Percentiles rank a stretch among this genome's conserved stretches.
Evolutionary conservation across 208 protist genomes (phyloP).

Genomic region (Naegleria fowleri): DNA sequence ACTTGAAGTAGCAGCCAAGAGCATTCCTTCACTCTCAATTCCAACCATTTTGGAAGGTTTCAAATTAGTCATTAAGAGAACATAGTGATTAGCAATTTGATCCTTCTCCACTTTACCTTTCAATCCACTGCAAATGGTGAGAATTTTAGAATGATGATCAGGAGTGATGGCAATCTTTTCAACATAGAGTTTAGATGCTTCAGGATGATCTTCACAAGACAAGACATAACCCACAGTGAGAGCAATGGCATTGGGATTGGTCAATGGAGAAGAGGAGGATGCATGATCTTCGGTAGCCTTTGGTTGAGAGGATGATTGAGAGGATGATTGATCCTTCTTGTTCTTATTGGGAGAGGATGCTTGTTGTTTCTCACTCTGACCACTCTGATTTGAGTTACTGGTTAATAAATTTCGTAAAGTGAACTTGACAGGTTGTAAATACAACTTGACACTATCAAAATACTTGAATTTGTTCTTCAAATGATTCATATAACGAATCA

Average conservation of each 20-base stretch:
- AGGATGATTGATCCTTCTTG: neutral
- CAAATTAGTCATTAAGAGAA: slow-evolving; percentile 8
- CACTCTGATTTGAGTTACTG: too few relatives aligned
- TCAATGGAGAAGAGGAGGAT: neutral
- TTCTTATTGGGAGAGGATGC: neutral
- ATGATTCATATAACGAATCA: neutral
- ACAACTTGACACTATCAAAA: neutral
- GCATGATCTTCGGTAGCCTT: too few relatives aligned
- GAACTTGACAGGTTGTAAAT: neutral
- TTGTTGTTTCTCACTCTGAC: too few relatives aligned
- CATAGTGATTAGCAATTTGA: neutral
- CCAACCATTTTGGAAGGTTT: slow-evolving; percentile 1
- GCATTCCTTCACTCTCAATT: slow-evolving; percentile 5
- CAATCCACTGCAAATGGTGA: neutral
- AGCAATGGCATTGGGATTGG: neutral
- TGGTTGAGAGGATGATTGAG: neutral
- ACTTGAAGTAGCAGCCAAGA: neutral
- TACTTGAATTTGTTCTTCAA: neutral
- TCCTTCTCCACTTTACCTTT: slow-evolving; percentile 4
- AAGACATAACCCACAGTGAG: neutral
- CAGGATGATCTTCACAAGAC: slow-evolving; percentile 12
- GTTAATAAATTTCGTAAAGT: neutral
- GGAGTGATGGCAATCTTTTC: neutral
- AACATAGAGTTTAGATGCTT: slow-evolving; percentile 2
- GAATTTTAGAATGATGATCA: neutral